Evolutionary conservation across 2,329 filamentous ascomycete species (phyloP).

Genomic region (Aspergillus sp.): DNA sequence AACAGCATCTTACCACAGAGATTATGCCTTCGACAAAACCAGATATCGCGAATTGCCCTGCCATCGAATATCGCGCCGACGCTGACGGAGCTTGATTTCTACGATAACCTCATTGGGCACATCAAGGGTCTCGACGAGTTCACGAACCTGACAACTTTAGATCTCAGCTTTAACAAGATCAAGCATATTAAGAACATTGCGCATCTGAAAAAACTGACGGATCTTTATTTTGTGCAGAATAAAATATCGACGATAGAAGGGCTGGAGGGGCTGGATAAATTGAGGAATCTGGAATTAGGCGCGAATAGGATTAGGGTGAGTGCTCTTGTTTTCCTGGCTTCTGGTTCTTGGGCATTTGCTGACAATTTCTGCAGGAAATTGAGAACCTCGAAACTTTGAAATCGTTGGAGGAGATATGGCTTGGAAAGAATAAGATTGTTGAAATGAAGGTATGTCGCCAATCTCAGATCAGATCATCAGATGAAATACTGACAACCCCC

Average conservation of each 20-base stretch:
- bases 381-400: conserved; percentile 73
- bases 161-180: conserved; percentile 98
- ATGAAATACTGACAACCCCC: not conserved
- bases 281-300: conserved; percentile 83
- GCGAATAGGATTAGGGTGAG: conserved; percentile 77
- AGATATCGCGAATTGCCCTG: conserved; percentile 74
- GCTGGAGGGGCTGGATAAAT: conserved; percentile 66
- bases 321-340: not conserved
- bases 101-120: conserved; percentile 91
- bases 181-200: conserved; percentile 91
- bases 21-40: conserved; percentile 89
- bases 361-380: conserved; percentile 54
- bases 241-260: conserved; percentile 86
- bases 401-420: conserved; percentile 83
- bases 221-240: conserved; percentile 92
- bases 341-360: not conserved
- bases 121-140: conserved; percentile 78
- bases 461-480: not conserved
- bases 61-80: conserved; percentile 61
- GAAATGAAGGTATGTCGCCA: conserved; percentile 57
- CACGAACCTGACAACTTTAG: conserved; percentile 69
- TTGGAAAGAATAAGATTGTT: conserved; percentile 95
- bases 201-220: conserved; percentile 70
- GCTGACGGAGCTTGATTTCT: conserved; percentile 82
- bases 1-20: conserved; percentile 38